phyloP scores from a whole-genome alignment of 2,329 filamentous ascomycete species.

The Lithohypha guttulata region DNA sequence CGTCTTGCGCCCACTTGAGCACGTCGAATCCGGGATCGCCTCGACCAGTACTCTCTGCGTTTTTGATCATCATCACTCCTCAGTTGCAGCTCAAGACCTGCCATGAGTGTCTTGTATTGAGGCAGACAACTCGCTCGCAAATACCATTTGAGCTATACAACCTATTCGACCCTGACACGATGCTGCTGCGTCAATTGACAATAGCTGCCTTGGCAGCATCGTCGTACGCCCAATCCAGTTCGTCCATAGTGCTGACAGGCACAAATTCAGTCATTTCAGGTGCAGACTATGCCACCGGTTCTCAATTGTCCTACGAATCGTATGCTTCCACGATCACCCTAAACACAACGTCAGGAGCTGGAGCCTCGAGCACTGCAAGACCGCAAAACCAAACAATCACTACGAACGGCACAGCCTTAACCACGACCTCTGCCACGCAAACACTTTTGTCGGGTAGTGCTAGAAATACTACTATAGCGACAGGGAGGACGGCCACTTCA shows the following conservation, averaged over 20 bases:
- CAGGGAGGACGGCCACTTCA: constrained; percentile 38
- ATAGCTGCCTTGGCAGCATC: constrained; percentile 2
- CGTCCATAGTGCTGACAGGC: constrained; percentile 1
- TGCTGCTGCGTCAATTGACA: background rate
- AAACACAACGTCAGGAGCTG: constrained; percentile 11
- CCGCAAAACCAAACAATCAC: constrained; percentile 22
- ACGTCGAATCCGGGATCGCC: too few species aligned
- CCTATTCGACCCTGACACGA: too few species aligned
- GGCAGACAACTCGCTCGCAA: too few species aligned
- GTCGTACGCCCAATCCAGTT: constrained; percentile 2
- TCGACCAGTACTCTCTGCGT: too few species aligned
- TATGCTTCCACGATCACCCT: background rate
- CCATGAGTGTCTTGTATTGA: too few species aligned
- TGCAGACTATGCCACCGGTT: constrained; percentile 19
- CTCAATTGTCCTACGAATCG: constrained; percentile 2
- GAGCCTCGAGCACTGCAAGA: constrained; percentile 10
- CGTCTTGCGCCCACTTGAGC: too few species aligned
- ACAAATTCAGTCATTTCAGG: constrained; percentile 14
- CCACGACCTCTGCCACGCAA: constrained; percentile 27
- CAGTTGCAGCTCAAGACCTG: too few species aligned
- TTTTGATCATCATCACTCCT: too few species aligned
- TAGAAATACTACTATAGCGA: constrained; percentile 31
- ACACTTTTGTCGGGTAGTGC: constrained; percentile 30
- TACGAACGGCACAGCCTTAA: constrained; percentile 23
- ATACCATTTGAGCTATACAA: too few species aligned